Percentiles rank a stretch among this genome's conserved stretches.
Conservation (phyloP, 1,284 basidiomycete species). For the Sanghuangporus baumii region DNA sequence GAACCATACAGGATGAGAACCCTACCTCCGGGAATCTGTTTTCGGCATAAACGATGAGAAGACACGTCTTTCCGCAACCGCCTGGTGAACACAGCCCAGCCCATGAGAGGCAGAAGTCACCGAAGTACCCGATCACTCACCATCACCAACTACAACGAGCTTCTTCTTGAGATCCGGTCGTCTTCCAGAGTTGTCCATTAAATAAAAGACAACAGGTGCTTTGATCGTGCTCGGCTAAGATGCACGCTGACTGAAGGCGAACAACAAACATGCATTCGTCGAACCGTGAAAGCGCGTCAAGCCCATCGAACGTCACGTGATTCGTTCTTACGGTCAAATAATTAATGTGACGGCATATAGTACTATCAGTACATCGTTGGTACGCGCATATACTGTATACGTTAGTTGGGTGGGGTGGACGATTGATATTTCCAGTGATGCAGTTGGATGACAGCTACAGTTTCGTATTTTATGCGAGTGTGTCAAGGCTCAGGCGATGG, state of each 20-base stretch:
- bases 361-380: no score
- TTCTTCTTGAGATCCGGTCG: slow-evolving; percentile 83
- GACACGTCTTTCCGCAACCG: slow-evolving; percentile 85
- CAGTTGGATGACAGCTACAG: no score
- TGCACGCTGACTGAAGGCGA: background rate
- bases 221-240: background rate
- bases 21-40: slow-evolving; percentile 94
- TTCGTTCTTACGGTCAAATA: no score
- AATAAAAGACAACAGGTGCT: background rate
- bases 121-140: slow-evolving; percentile 42
- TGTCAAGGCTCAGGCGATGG: background rate
- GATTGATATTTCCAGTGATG: no score
- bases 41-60: slow-evolving; percentile 93
- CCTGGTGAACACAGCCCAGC: slow-evolving; percentile 33
- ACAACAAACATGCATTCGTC: background rate
- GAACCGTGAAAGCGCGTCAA: background rate
- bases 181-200: slow-evolving; percentile 12
- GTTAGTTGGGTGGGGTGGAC: no score
- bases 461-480: no score
- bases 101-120: background rate
- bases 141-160: slow-evolving; percentile 87
- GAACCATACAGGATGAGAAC: slow-evolving; percentile 23
- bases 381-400: no score
- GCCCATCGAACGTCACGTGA: no score
- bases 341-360: no score